These are phyloP conservation scores for Candida sonorensis DNA, from an alignment of 805 yeast genomes.

Conservation along the genomic window DNA sequence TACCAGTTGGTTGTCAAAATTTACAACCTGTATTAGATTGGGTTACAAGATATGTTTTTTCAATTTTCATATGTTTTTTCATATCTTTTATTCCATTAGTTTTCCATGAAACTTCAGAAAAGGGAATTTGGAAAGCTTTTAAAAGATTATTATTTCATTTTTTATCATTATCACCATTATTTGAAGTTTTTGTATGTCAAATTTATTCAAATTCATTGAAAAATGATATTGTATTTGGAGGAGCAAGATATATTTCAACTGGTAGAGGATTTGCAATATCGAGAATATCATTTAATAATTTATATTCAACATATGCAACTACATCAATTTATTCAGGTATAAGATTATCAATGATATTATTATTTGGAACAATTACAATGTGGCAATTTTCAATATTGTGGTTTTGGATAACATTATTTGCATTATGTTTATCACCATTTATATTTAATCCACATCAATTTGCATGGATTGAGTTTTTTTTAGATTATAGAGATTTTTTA, in stretches of 20 bases:
- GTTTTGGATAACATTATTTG: slow-evolving; percentile 93
- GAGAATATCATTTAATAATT: slow-evolving; percentile 66
- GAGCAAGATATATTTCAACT: slow-evolving; percentile 82
- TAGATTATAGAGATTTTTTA: slow-evolving; percentile 91
- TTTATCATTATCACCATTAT: slow-evolving; percentile 77
- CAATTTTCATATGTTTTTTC: slow-evolving; percentile 88
- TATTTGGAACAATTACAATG: slow-evolving; percentile 67
- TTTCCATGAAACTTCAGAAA: slow-evolving; percentile 82
- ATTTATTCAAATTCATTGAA: slow-evolving; percentile 76
- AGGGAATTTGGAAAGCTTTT: slow-evolving; percentile 72
- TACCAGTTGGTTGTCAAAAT: slow-evolving; percentile 82
- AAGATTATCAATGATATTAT: slow-evolving; percentile 62
- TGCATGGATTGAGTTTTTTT: slow-evolving; percentile 91
- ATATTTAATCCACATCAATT: slow-evolving; percentile 97
- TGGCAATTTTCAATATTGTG: slow-evolving; percentile 94
- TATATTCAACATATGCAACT: slow-evolving; percentile 74
- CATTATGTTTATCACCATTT: slow-evolving; percentile 88
- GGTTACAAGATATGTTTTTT: slow-evolving; percentile 82
- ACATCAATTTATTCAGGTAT: slow-evolving; percentile 83
- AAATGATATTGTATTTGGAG: slow-evolving; percentile 79
- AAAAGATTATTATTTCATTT: slow-evolving; percentile 70
- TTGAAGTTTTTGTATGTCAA: slow-evolving; percentile 94
- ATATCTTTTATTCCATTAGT: slow-evolving; percentile 84
- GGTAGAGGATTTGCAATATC: slow-evolving; percentile 85
- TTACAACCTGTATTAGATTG: slow-evolving; percentile 81